A percentile compares a stretch with the other conserved stretches of the same genome.
Evolutionary conservation across 1,284 basidiomycete genomes (phyloP).

Genomic region (Tetrapyrgos nigripes): DNA sequence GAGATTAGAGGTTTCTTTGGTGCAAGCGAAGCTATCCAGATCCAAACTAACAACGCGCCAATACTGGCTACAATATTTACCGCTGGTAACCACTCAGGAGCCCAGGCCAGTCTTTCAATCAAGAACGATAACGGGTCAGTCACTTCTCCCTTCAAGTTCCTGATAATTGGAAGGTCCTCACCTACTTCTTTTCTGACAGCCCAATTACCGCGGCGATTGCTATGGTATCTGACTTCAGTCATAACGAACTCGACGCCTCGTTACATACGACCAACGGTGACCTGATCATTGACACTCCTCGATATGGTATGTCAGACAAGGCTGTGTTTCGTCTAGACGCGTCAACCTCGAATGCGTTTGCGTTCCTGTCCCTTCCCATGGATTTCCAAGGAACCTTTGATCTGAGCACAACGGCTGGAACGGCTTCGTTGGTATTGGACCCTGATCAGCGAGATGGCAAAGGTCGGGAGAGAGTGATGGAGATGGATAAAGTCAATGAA

Average conservation of each 20-base stretch:
- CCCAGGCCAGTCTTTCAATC: not conserved
- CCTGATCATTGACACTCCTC: not conserved
- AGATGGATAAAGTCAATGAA: not conserved
- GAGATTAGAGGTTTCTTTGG: not conserved
- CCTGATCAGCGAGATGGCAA: not conserved
- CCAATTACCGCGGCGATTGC: not conserved
- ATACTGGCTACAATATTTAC: not conserved
- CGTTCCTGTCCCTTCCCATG: not conserved
- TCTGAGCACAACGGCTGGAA: not conserved
- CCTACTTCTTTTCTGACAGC: not conserved
- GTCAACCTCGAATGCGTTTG: constrained; percentile 3
- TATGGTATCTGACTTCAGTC: not conserved
- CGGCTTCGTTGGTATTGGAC: not conserved
- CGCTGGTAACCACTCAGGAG: not conserved
- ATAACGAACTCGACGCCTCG: not conserved
- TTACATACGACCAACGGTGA: constrained; percentile 6
- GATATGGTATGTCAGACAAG: not conserved
- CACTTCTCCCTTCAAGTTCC: not conserved
- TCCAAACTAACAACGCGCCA: constrained; percentile 1
- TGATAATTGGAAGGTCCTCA: not conserved
- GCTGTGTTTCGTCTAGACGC: not conserved
- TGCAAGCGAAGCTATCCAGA: not conserved
- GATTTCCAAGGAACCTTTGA: not conserved
- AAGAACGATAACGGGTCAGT: not conserved
- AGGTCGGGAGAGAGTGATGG: not conserved